phyloP scores from a whole-genome alignment of 139 green algal genomes.

The Nannochloris sp. region DNA sequence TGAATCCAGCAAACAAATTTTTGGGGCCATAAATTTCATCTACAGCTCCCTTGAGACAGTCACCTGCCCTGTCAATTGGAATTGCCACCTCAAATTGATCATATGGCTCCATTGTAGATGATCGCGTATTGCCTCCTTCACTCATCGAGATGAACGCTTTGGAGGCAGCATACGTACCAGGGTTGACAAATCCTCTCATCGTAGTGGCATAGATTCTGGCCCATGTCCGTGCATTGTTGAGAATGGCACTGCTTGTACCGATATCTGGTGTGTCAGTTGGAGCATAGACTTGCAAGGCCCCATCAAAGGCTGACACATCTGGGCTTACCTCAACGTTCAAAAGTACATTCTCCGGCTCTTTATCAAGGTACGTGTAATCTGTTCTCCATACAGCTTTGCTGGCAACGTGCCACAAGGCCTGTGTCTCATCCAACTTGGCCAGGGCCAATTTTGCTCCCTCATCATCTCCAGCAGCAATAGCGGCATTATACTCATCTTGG shows the following conservation, averaged over 20 bases:
- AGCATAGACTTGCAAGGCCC: slow-evolving; percentile 4
- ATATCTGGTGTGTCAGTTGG: slow-evolving; percentile 26
- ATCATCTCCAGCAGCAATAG: slow-evolving; percentile 10
- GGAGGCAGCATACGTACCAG: slow-evolving; percentile 32
- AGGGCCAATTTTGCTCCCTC: slow-evolving; percentile 10
- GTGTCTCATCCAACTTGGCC: slow-evolving; percentile 34
- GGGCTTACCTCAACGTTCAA: slow-evolving; percentile 26
- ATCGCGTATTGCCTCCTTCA: slow-evolving; percentile 20
- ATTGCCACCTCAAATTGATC: slow-evolving; percentile 59
- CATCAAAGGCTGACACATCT: slow-evolving; percentile 25
- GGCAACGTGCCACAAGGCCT: slow-evolving; percentile 30
- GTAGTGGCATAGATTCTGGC: slow-evolving; percentile 26
- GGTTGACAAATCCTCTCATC: slow-evolving; percentile 9
- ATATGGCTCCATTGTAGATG: slow-evolving; percentile 37
- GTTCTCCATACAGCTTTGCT: slow-evolving; percentile 15
- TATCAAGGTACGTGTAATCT: slow-evolving; percentile 29
- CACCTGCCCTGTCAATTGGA: slow-evolving; percentile 36
- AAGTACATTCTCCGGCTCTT: slow-evolving; percentile 17
- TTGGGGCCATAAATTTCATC: slow-evolving; percentile 34
- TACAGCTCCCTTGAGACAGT: slow-evolving; percentile 33
- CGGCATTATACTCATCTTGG: slow-evolving; percentile 31
- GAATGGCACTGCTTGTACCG: slow-evolving; percentile 9
- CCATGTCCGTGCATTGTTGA: slow-evolving; percentile 20
- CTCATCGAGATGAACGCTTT: slow-evolving; percentile 15
- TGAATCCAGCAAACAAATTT: slow-evolving; percentile 35